Base-by-base conservation (phyloP, 176 grass and related monocot species). In the Aegilops longissima region DNA sequence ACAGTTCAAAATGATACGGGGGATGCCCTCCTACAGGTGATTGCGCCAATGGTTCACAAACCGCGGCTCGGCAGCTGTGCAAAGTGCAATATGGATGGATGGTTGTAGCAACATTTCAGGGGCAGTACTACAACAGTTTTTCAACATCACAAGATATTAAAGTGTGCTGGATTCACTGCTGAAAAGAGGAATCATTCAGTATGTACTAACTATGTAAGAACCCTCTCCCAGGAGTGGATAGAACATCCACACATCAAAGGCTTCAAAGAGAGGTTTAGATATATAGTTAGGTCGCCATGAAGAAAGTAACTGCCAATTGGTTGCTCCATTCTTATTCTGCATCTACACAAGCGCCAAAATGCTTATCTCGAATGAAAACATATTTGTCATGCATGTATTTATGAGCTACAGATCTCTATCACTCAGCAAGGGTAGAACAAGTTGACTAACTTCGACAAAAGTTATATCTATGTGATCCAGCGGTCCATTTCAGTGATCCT, bases 371-470 rank as follows among this genome's bases (percentile, higher is more conserved):
- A 78, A 68, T 5, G 0, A 5, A 78, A 81, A 82, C 49, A 77
- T 71, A 31, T 79, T 64, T 39, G 3, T 0, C 18, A 7, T 66
- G 44, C 82, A 21, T 83, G 52, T 52, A 77, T 14, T 68, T 42
- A 72, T 20, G 72, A 59, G 27, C 42, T 73, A 73, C 65, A 87
- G 8, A 38, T 86, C 62, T 64, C 12, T 86, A 52, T 39, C 20
- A 73, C 54, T 29, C 8, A 18, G n/a, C 30, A 78, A 18, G n/a
- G 10, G 56, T 11, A 78, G 76, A 38, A 79, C 14, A 77, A 66
- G 38, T 24, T 49, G 23, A 61, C 30, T 38, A 30, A 20, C 10
- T 70, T 61, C 56, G 13, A 76, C 36, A 25, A 21, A 69, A 25
- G 54, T 73, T 20, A 71, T 83, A 77, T 81, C 78, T 14, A 64